Evolutionary conservation across 208 protist species (phyloP), one percentile per base, ranked within the genome.

Genomic region (Trypanosoma grayi): DNA sequence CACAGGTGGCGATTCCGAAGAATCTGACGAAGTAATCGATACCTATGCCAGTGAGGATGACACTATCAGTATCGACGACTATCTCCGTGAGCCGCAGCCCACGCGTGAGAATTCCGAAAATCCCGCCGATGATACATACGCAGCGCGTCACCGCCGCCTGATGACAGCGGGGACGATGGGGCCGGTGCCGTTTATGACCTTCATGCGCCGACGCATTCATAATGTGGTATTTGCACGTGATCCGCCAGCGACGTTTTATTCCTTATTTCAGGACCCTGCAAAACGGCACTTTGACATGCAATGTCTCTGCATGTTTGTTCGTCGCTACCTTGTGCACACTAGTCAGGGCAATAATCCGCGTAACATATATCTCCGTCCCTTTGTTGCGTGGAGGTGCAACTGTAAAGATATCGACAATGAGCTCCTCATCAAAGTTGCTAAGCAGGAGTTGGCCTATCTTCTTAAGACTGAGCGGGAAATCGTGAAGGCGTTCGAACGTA

Each of bases 271-370:
- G 20, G 60, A 85, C 47, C 82, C 84, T 0, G 68, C 62, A 4
- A 75, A 74, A 60, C 7, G 22, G 9, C 36, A 69, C 43, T 86
- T 92, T 60, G 87, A 94, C 61, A 79, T 90, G 73, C 84, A 94
- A 69, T 92, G 74, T 47, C 73, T 94, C 30, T 81, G 87, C 41
- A 94, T 94, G 87, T 90, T 90, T 65, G 68, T 75, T 5, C 75
- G 87, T 11, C 81, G 87, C 14, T 94, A 88, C 55, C 70, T 94
- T 34, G 84, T 94, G 25, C 82, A 88, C 62, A 86, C 81, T 8
- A 73, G 66, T 52, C 81, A 91, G 50, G 70, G 72, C 24, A 94
- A 91, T 55, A 91, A 91, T 65, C 75, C 73, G 2, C 79, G 75
- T 0, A 70, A 73, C 13, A 73, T 91, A 18, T 67, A 78, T 18